Conservation (phyloP, 2,329 filamentous ascomycete genomes). For the Colletotrichum euphorbiae region DNA sequence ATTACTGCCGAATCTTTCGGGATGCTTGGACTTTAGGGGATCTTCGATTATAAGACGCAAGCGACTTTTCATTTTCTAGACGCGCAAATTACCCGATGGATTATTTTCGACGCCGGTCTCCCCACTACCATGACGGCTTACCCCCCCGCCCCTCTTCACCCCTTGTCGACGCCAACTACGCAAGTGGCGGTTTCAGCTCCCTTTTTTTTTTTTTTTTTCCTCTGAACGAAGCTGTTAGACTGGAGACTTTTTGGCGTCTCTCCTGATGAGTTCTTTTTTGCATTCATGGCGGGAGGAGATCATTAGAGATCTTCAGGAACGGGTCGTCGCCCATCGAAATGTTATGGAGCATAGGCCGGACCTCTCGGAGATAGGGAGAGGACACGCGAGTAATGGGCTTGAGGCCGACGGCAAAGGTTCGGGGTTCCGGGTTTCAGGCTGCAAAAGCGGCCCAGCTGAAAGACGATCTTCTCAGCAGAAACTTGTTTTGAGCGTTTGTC, state of each 20-base stretch:
- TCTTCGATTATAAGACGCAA: neutral
- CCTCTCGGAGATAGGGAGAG: neutral
- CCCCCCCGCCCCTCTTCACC: too few species aligned
- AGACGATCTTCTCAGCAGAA: neutral
- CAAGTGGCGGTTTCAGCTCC: conserved; percentile 36
- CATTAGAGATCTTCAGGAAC: neutral
- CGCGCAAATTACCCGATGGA: too few species aligned
- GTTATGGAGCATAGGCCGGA: neutral
- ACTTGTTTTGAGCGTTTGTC: neutral
- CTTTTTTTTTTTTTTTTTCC: neutral
- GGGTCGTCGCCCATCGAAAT: neutral
- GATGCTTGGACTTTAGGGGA: too few species aligned
- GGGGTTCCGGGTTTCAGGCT: neutral
- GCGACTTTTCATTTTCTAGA: neutral
- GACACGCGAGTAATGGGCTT: neutral
- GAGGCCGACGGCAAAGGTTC: neutral
- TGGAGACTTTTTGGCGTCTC: neutral
- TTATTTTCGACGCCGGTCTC: too few species aligned
- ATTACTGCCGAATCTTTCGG: neutral
- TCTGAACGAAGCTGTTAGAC: neutral
- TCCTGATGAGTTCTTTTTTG: neutral
- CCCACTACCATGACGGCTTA: neutral
- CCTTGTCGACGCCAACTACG: conserved; percentile 26
- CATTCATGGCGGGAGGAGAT: neutral
- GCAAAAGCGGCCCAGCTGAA: neutral